Conservation (phyloP, 768 basidiomycete genomes). For the Candolleomyces efflorescens region DNA sequence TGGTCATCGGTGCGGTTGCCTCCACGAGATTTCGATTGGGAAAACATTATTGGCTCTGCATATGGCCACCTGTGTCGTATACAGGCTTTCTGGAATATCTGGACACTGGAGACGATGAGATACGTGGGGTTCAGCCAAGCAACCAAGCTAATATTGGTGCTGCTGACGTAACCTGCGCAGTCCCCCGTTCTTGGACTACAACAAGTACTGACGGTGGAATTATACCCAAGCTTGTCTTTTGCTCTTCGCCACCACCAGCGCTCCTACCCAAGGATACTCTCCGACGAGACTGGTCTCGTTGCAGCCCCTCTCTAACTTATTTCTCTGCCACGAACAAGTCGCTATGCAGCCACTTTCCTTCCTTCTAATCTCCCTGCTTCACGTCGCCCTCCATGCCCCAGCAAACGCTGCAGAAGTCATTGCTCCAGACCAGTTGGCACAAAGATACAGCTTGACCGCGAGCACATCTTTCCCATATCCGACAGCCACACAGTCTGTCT, state of each 20-base stretch:
- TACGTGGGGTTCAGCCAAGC: neutral
- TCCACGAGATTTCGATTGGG: constrained; percentile 20
- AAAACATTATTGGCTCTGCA: constrained; percentile 23
- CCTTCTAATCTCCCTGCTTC: constrained; percentile 12
- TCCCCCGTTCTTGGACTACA: too few species aligned
- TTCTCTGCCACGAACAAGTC: neutral
- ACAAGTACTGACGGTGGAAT: neutral
- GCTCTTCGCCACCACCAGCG: neutral
- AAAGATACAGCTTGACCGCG: constrained; percentile 50
- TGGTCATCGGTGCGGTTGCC: constrained; percentile 20
- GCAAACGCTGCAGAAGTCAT: constrained; percentile 24
- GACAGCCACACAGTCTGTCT: constrained; percentile 48
- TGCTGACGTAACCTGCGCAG: neutral
- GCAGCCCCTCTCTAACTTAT: neutral
- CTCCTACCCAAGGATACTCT: neutral
- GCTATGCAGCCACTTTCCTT: constrained; percentile 1
- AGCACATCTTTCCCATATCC: constrained; percentile 67
- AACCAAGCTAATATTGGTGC: neutral
- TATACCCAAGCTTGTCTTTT: neutral
- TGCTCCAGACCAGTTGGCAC: constrained; percentile 37
- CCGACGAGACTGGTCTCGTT: constrained; percentile 7
- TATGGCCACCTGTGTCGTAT: neutral
- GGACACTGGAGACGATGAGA: neutral
- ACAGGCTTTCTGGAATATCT: neutral
- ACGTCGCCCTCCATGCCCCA: constrained; percentile 1